Conservation (phyloP, 768 basidiomycete species). For the Boletus sp. region DNA sequence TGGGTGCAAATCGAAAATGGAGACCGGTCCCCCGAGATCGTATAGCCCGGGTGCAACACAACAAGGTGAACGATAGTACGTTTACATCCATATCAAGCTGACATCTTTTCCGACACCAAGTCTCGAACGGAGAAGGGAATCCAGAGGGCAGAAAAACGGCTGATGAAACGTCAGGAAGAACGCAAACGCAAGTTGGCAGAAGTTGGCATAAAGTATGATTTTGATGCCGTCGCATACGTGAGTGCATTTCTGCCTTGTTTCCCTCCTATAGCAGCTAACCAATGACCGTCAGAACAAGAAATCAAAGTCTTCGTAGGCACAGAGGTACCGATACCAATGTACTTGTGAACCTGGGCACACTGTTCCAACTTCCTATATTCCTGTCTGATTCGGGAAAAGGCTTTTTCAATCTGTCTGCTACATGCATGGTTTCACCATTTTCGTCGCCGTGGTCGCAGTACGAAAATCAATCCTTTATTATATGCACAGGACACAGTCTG, state of each 20-base stretch:
- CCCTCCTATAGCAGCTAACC: background rate
- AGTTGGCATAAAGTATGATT: conserved; percentile 84
- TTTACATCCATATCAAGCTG: background rate
- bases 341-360: background rate
- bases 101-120: conserved; percentile 35
- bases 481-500: background rate
- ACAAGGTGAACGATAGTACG: conserved; percentile 55
- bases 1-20: conserved; percentile 96
- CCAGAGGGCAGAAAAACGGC: conserved; percentile 56
- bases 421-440: background rate
- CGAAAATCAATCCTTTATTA: background rate
- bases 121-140: conserved; percentile 71
- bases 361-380: background rate
- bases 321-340: background rate
- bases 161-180: conserved; percentile 73
- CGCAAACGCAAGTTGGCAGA: conserved; percentile 77
- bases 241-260: conserved; percentile 31
- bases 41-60: conserved; percentile 68
- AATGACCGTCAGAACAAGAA: conserved; percentile 35
- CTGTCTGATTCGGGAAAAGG: background rate
- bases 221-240: conserved; percentile 80
- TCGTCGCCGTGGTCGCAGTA: background rate
- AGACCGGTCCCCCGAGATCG: conserved; percentile 69
- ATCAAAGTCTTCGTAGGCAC: conserved; percentile 23
- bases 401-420: too few relatives aligned